phyloP scores from a whole-genome alignment of 257 asterid genomes.

The Jacaranda mimosifolia region DNA sequence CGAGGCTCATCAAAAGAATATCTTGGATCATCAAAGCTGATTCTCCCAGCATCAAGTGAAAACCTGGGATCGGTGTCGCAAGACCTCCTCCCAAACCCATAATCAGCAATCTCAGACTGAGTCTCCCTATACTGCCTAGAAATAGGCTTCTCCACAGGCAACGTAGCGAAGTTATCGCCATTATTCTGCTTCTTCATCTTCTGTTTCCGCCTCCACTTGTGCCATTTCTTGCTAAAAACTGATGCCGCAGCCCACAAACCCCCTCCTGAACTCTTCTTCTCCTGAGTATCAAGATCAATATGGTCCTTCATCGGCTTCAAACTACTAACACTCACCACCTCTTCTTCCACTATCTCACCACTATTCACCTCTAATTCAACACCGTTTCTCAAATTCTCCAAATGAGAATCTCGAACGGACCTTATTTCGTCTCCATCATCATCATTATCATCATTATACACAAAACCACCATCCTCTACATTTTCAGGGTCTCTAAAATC shows the following conservation, averaged over 20 bases:
- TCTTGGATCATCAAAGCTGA: slow-evolving; percentile 86
- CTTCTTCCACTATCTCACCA: slow-evolving; percentile 78
- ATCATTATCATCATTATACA: slow-evolving; percentile 36
- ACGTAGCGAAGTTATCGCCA: slow-evolving; percentile 58
- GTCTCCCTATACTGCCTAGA: slow-evolving; percentile 82
- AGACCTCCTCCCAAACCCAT: slow-evolving; percentile 90
- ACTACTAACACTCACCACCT: slow-evolving; percentile 43
- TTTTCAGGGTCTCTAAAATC: slow-evolving; percentile 45
- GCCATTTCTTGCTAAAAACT: slow-evolving; percentile 98
- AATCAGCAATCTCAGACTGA: slow-evolving; percentile 95
- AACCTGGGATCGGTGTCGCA: slow-evolving; percentile 93
- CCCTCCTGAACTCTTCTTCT: slow-evolving; percentile 71
- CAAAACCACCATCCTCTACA: slow-evolving; percentile 38
- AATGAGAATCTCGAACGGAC: slow-evolving; percentile 48
- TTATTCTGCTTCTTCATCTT: slow-evolving; percentile 71
- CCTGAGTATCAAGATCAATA: slow-evolving; percentile 67
- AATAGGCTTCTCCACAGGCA: slow-evolving; percentile 86
- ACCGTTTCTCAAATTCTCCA: slow-evolving; percentile 40
- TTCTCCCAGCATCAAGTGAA: slow-evolving; percentile 90
- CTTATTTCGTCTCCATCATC: slow-evolving; percentile 59
- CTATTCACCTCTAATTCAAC: slow-evolving; percentile 48
- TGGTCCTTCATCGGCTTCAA: slow-evolving; percentile 84
- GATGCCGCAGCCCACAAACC: slow-evolving; percentile 95
- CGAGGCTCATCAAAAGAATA: slow-evolving; percentile 93
- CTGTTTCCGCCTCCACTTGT: slow-evolving; percentile 90